Conservation (phyloP, 2,329 filamentous ascomycete genomes). For the Scolecobasidium constrictum region DNA sequence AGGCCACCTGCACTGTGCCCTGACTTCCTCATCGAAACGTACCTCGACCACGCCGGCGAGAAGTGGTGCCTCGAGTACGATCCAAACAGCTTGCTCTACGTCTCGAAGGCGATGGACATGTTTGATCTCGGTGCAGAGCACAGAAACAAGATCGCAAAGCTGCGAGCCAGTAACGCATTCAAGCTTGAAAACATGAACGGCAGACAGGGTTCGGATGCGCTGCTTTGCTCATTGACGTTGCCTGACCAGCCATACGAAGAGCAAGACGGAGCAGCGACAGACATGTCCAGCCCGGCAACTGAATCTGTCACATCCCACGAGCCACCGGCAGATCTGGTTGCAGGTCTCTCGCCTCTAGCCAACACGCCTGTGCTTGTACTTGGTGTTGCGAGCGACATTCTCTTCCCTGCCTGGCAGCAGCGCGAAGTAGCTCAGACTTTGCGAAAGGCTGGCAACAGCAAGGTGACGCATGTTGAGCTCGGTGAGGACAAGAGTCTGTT, state of each 20-base stretch:
- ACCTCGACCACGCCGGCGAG: constrained; percentile 93
- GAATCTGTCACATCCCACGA: constrained; percentile 20
- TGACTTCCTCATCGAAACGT: constrained; percentile 96
- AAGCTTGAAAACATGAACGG: constrained; percentile 41
- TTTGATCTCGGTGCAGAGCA: constrained; percentile 76
- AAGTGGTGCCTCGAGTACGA: constrained; percentile 98
- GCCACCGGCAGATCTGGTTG: constrained; percentile 70
- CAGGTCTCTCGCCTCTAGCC: constrained; percentile 59
- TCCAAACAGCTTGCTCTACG: constrained; percentile 87
- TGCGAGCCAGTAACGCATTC: constrained; percentile 50
- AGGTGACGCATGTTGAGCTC: constrained; percentile 79
- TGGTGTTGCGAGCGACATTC: constrained; percentile 88
- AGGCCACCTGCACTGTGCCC: constrained; percentile 90
- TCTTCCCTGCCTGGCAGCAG: constrained; percentile 98
- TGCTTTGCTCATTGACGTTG: constrained; percentile 66
- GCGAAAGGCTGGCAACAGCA: constrained; percentile 62
- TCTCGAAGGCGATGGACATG: constrained; percentile 97
- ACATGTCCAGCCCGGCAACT: constrained; percentile 4
- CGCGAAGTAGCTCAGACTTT: constrained; percentile 83
- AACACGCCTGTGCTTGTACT: constrained; percentile 78
- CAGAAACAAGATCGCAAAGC: constrained; percentile 50
- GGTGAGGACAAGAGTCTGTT: constrained; percentile 92
- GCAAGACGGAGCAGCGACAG: constrained; percentile 36
- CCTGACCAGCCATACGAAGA: constrained; percentile 81
- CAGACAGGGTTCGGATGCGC: constrained; percentile 21